Percentiles rank a stretch among this genome's conserved stretches.
Evolutionary conservation across 2,329 filamentous ascomycete genomes (phyloP).

Genomic region (Aaosphaeria pasadenensis): DNA sequence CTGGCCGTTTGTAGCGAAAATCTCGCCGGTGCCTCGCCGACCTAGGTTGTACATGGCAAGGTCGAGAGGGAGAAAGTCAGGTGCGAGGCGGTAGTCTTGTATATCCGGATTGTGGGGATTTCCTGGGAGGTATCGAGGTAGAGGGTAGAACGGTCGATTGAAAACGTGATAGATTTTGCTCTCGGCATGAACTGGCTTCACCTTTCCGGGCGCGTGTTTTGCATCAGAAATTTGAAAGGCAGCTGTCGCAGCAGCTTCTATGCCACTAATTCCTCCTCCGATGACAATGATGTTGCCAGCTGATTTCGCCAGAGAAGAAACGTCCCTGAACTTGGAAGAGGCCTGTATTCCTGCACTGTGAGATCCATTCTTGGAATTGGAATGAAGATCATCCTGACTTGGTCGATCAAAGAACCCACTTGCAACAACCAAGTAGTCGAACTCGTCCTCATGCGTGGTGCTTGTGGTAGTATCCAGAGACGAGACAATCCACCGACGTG

Average conservation of each 20-base stretch:
- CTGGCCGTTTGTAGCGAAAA: slow-evolving; percentile 64
- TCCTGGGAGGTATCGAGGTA: slow-evolving; percentile 53
- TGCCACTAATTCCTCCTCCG: slow-evolving; percentile 79
- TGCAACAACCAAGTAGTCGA: slow-evolving; percentile 70
- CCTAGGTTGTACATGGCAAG: slow-evolving; percentile 68
- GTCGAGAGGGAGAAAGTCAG: slow-evolving; percentile 69
- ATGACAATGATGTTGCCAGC: slow-evolving; percentile 66
- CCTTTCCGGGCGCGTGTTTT: slow-evolving; percentile 48
- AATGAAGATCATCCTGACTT: neutral
- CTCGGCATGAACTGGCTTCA: slow-evolving; percentile 21
- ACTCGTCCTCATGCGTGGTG: slow-evolving; percentile 34
- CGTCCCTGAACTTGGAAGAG: slow-evolving; percentile 25
- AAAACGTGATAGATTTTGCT: slow-evolving; percentile 67
- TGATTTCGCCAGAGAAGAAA: slow-evolving; percentile 14
- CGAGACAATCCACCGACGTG: slow-evolving; percentile 18
- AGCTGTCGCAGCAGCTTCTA: slow-evolving; percentile 71
- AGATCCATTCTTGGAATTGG: neutral
- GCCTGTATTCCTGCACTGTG: slow-evolving; percentile 15
- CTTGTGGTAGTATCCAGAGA: slow-evolving; percentile 12
- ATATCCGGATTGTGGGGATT: slow-evolving; percentile 16
- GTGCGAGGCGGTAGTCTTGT: slow-evolving; percentile 40
- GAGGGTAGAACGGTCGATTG: slow-evolving; percentile 68
- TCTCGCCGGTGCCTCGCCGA: slow-evolving; percentile 55
- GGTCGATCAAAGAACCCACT: slow-evolving; percentile 68
- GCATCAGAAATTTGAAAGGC: slow-evolving; percentile 68